Evolutionary conservation across 2,329 filamentous ascomycete genomes (phyloP).

Genomic region (Penicillium sp.): DNA sequence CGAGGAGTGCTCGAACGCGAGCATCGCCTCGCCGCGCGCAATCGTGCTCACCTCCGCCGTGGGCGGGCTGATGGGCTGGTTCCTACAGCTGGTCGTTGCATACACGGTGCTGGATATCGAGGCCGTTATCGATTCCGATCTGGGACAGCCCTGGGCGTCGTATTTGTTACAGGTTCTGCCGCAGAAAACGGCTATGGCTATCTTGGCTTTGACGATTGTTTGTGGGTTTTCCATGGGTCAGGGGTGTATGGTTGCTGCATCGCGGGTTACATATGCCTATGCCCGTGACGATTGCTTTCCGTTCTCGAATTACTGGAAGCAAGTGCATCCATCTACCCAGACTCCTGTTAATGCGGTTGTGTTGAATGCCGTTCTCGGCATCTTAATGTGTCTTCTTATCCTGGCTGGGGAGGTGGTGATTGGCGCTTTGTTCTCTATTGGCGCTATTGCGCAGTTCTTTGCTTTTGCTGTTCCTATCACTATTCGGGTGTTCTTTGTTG

Average conservation of each 20-base stretch:
- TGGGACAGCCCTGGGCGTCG: constrained; percentile 69
- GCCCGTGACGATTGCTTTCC: constrained; percentile 71
- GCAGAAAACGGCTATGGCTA: constrained; percentile 58
- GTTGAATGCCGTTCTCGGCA: constrained; percentile 62
- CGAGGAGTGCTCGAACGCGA: constrained; percentile 73
- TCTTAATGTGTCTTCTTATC: constrained; percentile 61
- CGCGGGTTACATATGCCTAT: constrained; percentile 69
- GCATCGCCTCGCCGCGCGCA: constrained; percentile 66
- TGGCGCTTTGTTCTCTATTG: constrained; percentile 68
- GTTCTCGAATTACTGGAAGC: constrained; percentile 56
- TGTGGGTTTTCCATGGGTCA: constrained; percentile 71
- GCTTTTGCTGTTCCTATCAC: constrained; percentile 46
- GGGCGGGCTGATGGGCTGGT: constrained; percentile 68
- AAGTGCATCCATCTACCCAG: constrained; percentile 58
- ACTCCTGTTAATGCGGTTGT: constrained; percentile 71
- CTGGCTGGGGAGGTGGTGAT: constrained; percentile 63
- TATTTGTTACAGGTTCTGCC: constrained; percentile 66
- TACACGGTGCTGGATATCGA: constrained; percentile 68
- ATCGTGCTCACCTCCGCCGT: constrained; percentile 67
- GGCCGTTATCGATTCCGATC: constrained; percentile 56
- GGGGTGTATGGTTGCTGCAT: constrained; percentile 67
- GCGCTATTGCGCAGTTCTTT: constrained; percentile 66
- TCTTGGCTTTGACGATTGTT: constrained; percentile 65
- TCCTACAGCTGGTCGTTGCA: constrained; percentile 69
- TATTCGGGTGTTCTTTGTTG: constrained; percentile 52